Percentiles rank a stretch among this genome's conserved stretches.
Evolutionary conservation across 768 basidiomycete genomes (phyloP).

Genomic region (Boletus insuetus): DNA sequence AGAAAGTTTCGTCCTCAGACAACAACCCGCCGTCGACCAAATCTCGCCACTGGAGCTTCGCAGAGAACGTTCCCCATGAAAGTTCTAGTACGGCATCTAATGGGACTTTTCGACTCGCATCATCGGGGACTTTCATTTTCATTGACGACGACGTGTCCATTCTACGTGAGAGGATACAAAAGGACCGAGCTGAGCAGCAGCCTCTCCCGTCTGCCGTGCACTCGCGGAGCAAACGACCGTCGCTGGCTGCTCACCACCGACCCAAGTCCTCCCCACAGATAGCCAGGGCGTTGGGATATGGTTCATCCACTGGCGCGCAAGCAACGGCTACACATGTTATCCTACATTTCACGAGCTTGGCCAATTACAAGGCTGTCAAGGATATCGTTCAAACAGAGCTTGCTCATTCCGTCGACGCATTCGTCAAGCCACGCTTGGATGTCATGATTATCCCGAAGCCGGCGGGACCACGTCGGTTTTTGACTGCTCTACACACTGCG

Average conservation of each 20-base stretch:
- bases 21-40: conserved; percentile 14
- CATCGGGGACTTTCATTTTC: conserved; percentile 65
- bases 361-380: conserved; percentile 85
- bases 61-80: conserved; percentile 22
- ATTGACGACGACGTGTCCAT: conserved; percentile 91
- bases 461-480: conserved; percentile 88
- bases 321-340: conserved; percentile 43
- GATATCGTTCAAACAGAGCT: conserved; percentile 70
- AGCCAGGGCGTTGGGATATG: conserved; percentile 49
- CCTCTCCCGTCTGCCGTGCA: conserved; percentile 38
- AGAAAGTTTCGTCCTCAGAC: conserved; percentile 12
- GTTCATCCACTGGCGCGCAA: conserved; percentile 27
- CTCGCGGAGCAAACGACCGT: conserved; percentile 59
- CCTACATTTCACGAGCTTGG: conserved; percentile 87
- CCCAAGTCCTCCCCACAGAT: conserved; percentile 82
- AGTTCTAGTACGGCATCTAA: conserved; percentile 15
- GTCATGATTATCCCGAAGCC: conserved; percentile 98
- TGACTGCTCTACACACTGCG: conserved; percentile 91
- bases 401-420: conserved; percentile 43
- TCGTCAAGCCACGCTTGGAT: conserved; percentile 63
- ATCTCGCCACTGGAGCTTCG: conserved; percentile 20
- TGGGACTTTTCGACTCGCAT: conserved; percentile 23
- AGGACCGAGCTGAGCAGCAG: conserved; percentile 56
- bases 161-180: conserved; percentile 70
- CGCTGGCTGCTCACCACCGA: conserved; percentile 63